These are phyloP conservation scores for Amylocystis lapponica DNA, from an alignment of 768 basidiomycete genomes.

Conservation along the genomic window DNA sequence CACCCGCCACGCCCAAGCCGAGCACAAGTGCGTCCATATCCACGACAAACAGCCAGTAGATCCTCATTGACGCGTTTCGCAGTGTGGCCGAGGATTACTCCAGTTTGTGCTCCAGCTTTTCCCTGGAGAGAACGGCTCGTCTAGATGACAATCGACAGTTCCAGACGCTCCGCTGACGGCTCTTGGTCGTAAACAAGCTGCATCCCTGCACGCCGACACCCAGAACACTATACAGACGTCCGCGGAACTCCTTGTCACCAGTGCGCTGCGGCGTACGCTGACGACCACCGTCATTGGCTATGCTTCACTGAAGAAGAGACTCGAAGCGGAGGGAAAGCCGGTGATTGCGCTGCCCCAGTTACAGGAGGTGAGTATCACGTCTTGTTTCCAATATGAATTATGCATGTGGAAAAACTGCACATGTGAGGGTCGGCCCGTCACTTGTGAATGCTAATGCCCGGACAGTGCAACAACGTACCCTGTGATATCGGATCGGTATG, in stretches of 20 bases:
- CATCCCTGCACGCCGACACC: slow-evolving; percentile 16
- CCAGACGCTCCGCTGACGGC: slow-evolving; percentile 21
- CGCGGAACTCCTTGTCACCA: slow-evolving; percentile 22
- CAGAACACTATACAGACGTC: slow-evolving; percentile 18
- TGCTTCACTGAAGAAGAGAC: slow-evolving; percentile 14
- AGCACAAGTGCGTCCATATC: slow-evolving; percentile 26
- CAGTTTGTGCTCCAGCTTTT: slow-evolving; percentile 8
- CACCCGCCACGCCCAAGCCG: slow-evolving; percentile 24
- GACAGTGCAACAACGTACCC: slow-evolving; percentile 19
- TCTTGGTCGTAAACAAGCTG: slow-evolving; percentile 21
- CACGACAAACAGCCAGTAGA: too few species aligned
- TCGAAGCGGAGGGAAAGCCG: slow-evolving; percentile 19
- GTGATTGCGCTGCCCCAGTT: slow-evolving; percentile 21
- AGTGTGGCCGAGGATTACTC: slow-evolving; percentile 21
- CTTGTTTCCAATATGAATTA: too few species aligned
- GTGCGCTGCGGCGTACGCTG: slow-evolving; percentile 20
- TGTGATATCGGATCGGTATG: slow-evolving; percentile 24
- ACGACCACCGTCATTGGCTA: slow-evolving; percentile 23
- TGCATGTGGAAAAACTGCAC: not conserved
- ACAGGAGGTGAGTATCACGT: slow-evolving; percentile 18
- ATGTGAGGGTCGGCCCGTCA: not conserved
- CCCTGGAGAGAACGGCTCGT: not conserved
- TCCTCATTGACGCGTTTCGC: not conserved
- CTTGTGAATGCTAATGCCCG: not conserved
- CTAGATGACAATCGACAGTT: slow-evolving; percentile 11